Base-by-base conservation (phyloP, 2,329 filamentous ascomycete species). In the Nigrospora sphaerica region DNA sequence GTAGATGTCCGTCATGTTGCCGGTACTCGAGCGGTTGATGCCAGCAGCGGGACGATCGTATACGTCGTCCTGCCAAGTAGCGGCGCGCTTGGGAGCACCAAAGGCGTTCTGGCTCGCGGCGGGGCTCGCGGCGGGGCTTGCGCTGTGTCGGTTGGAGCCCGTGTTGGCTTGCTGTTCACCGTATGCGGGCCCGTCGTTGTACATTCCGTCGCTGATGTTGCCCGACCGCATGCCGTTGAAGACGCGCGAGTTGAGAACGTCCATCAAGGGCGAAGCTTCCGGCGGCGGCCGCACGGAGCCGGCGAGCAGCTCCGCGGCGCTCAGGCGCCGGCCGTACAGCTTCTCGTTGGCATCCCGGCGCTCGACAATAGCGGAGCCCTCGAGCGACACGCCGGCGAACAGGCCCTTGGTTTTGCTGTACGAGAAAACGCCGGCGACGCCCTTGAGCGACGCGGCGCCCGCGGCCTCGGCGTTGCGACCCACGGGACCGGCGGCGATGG, bases 381-480 rank as follows among this genome's bases (percentile, higher is more conserved):
- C 93, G 54, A 98, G 73, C 56, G 88, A 95, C 41, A 98, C 91
- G 62, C 93, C 93, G 6, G 93, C 93, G 58, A 98, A 98, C 32
- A 98, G 72, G 17, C 93, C 93, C 72, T 96, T 97, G 12, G 93
- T 98, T 71, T 96, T 97, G 64, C 86, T 93, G 75, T 98, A 98
- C 59, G 88, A 88, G 73, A 98, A 98, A 42, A 98, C 85, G 45
- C 88, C 93, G 0, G 91, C 87, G 10, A 97, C 86, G 52, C 89
- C 84, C 72, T 83, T 92, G 52, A 95, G 75, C 56, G 88, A 95
- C 9, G 93, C 93, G 13, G 91, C 92, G 52, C 93, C 93, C 33
- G 93, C 92, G 12, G 93, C 93, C 68, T 98, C 93, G 39, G 92
- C 93, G 67, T 96, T 97, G 58, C 93, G 81, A 46, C 93, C 93